These are phyloP conservation scores for Tylopilus orsonianus DNA, from an alignment of 1,284 basidiomycete genomes.

Conservation along the genomic window DNA sequence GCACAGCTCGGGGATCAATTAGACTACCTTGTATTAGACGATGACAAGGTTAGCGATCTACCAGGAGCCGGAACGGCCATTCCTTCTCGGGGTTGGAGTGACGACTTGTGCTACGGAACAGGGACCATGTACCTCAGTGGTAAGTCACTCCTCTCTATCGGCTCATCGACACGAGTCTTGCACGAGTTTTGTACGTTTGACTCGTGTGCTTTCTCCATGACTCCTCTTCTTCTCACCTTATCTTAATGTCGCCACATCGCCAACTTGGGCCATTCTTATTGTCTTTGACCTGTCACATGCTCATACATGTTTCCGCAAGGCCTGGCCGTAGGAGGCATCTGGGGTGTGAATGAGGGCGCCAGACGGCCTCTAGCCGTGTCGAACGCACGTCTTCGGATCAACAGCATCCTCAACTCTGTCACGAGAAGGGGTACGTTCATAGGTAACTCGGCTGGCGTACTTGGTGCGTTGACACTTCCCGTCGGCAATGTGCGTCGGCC, in stretches of 20 bases:
- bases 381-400: slow-evolving; percentile 88
- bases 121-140: slow-evolving; percentile 98
- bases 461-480: slow-evolving; percentile 68
- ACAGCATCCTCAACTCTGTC: slow-evolving; percentile 95
- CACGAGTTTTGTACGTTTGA: slow-evolving; percentile 49
- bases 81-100: slow-evolving; percentile 96
- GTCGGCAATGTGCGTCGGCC: slow-evolving; percentile 25
- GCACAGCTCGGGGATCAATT: slow-evolving; percentile 86
- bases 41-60: slow-evolving; percentile 87
- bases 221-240: slow-evolving; percentile 61
- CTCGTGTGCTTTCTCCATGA: slow-evolving; percentile 40
- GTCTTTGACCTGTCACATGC: slow-evolving; percentile 72
- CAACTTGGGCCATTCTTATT: slow-evolving; percentile 68
- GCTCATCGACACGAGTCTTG: slow-evolving; percentile 46
- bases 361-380: slow-evolving; percentile 81
- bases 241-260: slow-evolving; percentile 49
- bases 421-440: slow-evolving; percentile 96
- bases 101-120: slow-evolving; percentile 99
- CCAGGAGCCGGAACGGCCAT: slow-evolving; percentile 85
- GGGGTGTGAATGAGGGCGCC: slow-evolving; percentile 96
- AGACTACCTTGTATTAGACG: slow-evolving; percentile 90
- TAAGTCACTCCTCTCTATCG: slow-evolving; percentile 64
- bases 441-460: slow-evolving; percentile 96
- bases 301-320: slow-evolving; percentile 67
- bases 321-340: slow-evolving; percentile 89